A percentile compares a stretch with the other conserved stretches of the same genome.
phyloP scores from a whole-genome alignment of 192 early-diverging fungal species.

The Coemansia sp. region DNA sequence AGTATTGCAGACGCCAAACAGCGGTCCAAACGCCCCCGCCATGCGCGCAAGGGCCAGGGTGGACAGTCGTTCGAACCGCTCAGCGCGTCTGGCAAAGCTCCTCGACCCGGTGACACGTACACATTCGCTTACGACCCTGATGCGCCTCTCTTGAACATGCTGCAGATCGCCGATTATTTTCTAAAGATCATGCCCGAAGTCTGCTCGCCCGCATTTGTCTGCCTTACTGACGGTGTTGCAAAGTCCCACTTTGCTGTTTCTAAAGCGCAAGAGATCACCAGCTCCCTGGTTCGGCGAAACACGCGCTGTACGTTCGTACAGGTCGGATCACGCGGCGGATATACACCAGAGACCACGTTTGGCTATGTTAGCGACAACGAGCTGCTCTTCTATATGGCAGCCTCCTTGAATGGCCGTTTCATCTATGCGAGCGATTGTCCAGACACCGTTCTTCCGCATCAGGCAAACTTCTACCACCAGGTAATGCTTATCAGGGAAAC shows the following conservation, averaged over 20 bases:
- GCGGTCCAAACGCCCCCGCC: constrained; percentile 3
- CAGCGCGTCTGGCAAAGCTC: constrained; percentile 17
- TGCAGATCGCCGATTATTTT: constrained; percentile 56
- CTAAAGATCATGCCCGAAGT: constrained; percentile 52
- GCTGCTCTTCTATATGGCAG: constrained; percentile 65
- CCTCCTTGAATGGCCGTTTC: constrained; percentile 66
- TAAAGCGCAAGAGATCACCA: constrained; percentile 53
- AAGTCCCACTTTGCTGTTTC: constrained; percentile 68
- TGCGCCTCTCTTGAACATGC: constrained; percentile 43
- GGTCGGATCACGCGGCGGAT: constrained; percentile 64
- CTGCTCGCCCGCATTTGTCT: constrained; percentile 57
- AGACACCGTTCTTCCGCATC: constrained; percentile 28
- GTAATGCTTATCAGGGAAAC: constrained; percentile 51
- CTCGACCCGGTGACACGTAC: constrained; percentile 38
- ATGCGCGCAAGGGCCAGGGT: constrained; percentile 2
- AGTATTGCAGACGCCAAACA: constrained; percentile 1
- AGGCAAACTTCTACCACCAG: constrained; percentile 52
- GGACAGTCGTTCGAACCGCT: constrained; percentile 20
- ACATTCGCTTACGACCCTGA: constrained; percentile 45
- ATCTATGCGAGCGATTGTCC: constrained; percentile 69
- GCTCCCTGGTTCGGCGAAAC: constrained; percentile 56
- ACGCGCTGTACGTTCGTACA: constrained; percentile 70
- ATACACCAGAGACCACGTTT: constrained; percentile 68
- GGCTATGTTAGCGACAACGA: constrained; percentile 78
- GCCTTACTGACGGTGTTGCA: constrained; percentile 73